These are phyloP conservation scores for Micromonas commoda DNA, from an alignment of 139 green algal species.

Conservation along the genomic window DNA sequence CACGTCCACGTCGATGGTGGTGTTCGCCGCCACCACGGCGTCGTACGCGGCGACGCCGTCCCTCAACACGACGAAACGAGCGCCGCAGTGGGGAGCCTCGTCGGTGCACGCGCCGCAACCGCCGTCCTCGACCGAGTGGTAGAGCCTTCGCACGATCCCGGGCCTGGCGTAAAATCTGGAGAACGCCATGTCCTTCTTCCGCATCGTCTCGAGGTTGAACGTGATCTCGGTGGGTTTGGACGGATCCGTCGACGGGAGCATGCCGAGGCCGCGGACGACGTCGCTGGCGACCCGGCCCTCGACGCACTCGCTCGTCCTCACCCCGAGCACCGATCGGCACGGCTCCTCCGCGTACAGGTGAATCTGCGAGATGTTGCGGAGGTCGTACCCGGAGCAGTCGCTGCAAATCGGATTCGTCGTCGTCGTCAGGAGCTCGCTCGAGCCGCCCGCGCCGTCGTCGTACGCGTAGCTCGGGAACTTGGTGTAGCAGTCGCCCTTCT, in stretches of 20 bases:
- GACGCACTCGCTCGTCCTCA: neutral
- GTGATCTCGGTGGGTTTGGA: neutral
- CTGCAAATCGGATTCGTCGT: neutral
- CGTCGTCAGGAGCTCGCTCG: neutral
- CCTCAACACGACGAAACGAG: neutral
- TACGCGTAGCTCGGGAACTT: neutral
- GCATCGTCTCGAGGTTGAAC: constrained; percentile 21
- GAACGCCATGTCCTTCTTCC: neutral
- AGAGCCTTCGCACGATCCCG: constrained; percentile 15
- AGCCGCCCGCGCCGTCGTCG: neutral
- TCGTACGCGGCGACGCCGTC: constrained; percentile 14
- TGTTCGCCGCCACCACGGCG: neutral
- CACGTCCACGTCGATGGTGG: constrained; percentile 3
- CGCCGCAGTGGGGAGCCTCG: constrained; percentile 16
- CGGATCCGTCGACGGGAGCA: neutral
- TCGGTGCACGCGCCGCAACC: constrained; percentile 17
- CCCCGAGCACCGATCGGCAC: neutral
- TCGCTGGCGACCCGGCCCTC: neutral
- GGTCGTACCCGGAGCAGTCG: constrained; percentile 14
- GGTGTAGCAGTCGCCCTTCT: neutral
- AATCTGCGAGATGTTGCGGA: neutral
- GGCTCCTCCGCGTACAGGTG: constrained; percentile 5
- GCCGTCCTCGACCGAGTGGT: neutral
- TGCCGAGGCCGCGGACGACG: neutral
- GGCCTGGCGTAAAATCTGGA: neutral